Conservation (phyloP, 441 rosid genomes). For the Omphalea diandra region DNA sequence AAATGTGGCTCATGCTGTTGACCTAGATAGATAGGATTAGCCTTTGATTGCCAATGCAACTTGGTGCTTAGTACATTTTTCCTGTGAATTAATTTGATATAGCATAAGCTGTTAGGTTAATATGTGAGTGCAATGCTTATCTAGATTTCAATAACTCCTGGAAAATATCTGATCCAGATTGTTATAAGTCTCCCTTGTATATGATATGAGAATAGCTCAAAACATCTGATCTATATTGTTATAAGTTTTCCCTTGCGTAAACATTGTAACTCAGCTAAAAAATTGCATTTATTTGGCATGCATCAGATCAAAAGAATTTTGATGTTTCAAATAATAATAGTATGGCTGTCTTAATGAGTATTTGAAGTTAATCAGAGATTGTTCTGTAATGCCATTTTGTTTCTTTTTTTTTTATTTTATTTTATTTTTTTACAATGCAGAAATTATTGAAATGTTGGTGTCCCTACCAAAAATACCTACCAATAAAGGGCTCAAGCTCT, state of each 20-base stretch:
- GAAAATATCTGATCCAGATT: neutral
- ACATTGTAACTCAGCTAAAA: neutral
- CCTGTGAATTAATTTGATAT: neutral
- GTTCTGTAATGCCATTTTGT: neutral
- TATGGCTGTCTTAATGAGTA: neutral
- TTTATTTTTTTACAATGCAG: too few relatives aligned
- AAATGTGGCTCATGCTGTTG: neutral
- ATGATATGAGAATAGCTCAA: too few relatives aligned
- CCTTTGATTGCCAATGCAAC: neutral
- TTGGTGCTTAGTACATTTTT: neutral
- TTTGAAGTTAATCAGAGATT: neutral
- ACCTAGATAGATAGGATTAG: neutral
- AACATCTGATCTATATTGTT: neutral
- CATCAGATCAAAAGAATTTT: neutral
- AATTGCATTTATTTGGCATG: neutral
- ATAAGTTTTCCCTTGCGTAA: neutral
- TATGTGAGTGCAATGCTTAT: neutral
- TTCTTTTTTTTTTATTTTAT: neutral
- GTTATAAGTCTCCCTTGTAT: neutral
- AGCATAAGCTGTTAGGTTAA: neutral
- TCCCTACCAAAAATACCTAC: neutral
- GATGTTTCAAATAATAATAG: neutral
- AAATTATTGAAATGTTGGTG: neutral
- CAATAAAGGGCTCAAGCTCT: neutral
- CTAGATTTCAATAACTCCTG: neutral